Conservation (phyloP, 2,329 filamentous ascomycete genomes). For the Fusarium continuum region DNA sequence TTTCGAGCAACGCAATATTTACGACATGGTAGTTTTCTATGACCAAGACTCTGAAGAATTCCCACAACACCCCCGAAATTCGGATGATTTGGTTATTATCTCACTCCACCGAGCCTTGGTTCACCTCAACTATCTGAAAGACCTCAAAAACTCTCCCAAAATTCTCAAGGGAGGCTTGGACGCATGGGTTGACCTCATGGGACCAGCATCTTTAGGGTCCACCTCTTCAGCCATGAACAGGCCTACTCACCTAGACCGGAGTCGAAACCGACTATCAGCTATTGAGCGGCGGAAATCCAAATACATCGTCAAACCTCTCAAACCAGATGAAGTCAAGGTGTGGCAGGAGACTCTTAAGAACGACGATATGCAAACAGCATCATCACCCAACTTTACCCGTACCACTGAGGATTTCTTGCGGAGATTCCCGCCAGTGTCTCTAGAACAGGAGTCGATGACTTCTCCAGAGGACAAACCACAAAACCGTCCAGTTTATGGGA, state of each 20-base stretch:
- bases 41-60: conserved; percentile 74
- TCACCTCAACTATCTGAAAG: conserved; percentile 83
- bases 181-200: conserved; percentile 87
- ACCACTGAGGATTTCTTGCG: conserved; percentile 86
- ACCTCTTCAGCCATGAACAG: conserved; percentile 49
- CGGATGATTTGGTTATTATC: conserved; percentile 66
- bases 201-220: conserved; percentile 67
- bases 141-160: conserved; percentile 76
- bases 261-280: conserved; percentile 48
- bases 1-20: conserved; percentile 77
- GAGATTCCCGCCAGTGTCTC: conserved; percentile 77
- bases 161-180: conserved; percentile 84
- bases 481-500: conserved; percentile 42
- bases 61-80: conserved; percentile 44
- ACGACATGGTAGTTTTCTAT: conserved; percentile 90
- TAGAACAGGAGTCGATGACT: conserved; percentile 69
- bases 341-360: conserved; percentile 82
- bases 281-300: conserved; percentile 53
- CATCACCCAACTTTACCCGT: conserved; percentile 66
- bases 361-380: conserved; percentile 63
- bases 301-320: conserved; percentile 71
- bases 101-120: conserved; percentile 81
- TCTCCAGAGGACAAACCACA: conserved; percentile 47
- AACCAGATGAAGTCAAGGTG: conserved; percentile 79
- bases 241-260: conserved; percentile 10